A percentile compares a stretch with the other conserved stretches of the same genome.
phyloP scores from a whole-genome alignment of 2,329 filamentous ascomycete species.

The Monosporascus sp. region DNA sequence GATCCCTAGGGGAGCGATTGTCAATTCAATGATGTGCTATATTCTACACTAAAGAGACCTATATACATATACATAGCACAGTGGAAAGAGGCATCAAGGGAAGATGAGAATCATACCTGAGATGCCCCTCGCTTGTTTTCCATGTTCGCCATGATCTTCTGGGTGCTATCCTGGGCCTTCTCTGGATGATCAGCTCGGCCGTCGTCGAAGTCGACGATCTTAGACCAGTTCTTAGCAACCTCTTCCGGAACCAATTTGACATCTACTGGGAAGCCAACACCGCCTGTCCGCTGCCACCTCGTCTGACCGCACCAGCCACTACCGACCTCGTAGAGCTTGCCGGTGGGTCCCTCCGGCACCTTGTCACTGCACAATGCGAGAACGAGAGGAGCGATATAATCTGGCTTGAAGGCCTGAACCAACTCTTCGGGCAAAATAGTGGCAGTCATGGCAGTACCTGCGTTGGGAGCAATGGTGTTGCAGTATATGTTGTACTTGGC shows the following conservation, averaged over 20 bases:
- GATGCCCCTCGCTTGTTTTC: constrained; percentile 61
- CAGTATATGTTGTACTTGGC: constrained; percentile 96
- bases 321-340: constrained; percentile 88
- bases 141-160: constrained; percentile 77
- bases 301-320: constrained; percentile 90
- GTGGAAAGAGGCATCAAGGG: constrained; percentile 15
- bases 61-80: constrained; percentile 21
- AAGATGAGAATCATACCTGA: constrained; percentile 49
- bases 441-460: constrained; percentile 89
- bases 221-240: constrained; percentile 68
- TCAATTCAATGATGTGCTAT: constrained; percentile 11
- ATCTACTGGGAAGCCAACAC: constrained; percentile 86
- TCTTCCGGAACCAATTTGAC: constrained; percentile 78
- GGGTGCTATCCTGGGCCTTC: constrained; percentile 68
- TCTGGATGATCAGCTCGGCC: constrained; percentile 81
- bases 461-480: constrained; percentile 97
- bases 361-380: constrained; percentile 80
- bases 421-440: constrained; percentile 95
- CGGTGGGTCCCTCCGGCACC: constrained; percentile 76
- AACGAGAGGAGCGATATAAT: constrained; percentile 93
- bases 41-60: constrained; percentile 17
- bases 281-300: constrained; percentile 88
- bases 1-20: constrained; percentile 11
- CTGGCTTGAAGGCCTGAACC: constrained; percentile 98
- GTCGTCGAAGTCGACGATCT: constrained; percentile 82